phyloP scores from a whole-genome alignment of 2,329 filamentous ascomycete species.

The Monosporascus sp. region DNA sequence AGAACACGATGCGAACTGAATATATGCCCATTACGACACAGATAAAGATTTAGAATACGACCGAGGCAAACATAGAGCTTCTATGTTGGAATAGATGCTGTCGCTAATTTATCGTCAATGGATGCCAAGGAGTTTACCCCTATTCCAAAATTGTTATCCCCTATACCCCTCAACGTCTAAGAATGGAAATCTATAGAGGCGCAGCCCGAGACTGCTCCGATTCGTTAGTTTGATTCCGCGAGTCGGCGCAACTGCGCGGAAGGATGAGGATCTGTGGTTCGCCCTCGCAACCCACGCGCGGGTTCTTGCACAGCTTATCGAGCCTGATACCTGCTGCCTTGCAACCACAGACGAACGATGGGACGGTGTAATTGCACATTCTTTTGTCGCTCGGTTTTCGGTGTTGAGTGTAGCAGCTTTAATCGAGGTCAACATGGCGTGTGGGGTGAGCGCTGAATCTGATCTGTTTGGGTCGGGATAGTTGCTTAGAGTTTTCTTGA shows the following conservation, averaged over 20 bases:
- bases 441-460: not conserved
- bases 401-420: not conserved
- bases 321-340: constrained; percentile 7
- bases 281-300: constrained; percentile 9
- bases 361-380: constrained; percentile 15
- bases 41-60: not conserved
- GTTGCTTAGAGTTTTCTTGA: not conserved
- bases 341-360: constrained; percentile 15
- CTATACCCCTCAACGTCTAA: not conserved
- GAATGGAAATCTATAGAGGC: not conserved
- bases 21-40: not conserved
- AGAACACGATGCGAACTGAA: too few species aligned
- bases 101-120: too few species aligned
- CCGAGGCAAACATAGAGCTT: not conserved
- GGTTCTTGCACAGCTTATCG: constrained; percentile 6
- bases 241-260: constrained; percentile 14
- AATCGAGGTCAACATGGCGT: not conserved
- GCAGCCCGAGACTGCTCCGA: constrained; percentile 1
- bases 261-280: constrained; percentile 13
- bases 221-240: constrained; percentile 14
- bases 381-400: not conserved
- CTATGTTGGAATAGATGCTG: not conserved
- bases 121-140: not conserved
- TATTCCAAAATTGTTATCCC: not conserved
- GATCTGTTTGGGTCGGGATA: not conserved